Base-by-base conservation (phyloP, 352 stramenopile genomes). In the Phytophthora sp. region DNA sequence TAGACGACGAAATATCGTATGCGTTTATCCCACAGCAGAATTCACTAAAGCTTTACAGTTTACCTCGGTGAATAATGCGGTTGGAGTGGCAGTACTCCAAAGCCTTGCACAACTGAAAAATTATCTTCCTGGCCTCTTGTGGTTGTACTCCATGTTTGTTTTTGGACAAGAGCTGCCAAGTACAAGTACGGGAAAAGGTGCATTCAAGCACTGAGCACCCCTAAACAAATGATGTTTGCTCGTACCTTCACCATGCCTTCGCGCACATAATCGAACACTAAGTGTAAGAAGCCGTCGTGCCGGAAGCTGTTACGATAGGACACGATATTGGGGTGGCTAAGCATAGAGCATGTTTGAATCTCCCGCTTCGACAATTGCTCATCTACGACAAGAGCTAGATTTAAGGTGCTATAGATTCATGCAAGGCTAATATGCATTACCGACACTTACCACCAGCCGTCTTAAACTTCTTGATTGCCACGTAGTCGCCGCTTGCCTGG, bases 401-500 rank as follows among this genome's bases (percentile, higher is more conserved):
- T 57, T 9, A 36, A 30, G 31, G 8, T 42, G 46, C 12, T 53
- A 24, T 8, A 8, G 27, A 52, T 5, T 11, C 18, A 44, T 42
- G 13, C 20, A 36, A 23, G 27, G 3, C 41, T 7, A n/a, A 46
- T 38, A 36, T 9, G 41, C 12, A 35, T 23, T 23, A 16, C 20
- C 38, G 1, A 12, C 26, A 33, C 45, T 7, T 71, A 88, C 83
- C 85, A 46, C 68, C 66, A 18, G 77, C 66, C 13, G 69, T 88
- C 71, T 91, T 91, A 77, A 94, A 94, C 38, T 92, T 92, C 62
- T 94, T 94, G 57, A 94, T 93, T 23, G 84, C 86, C 20, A 94
- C 84, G 9, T 69, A 63, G 36, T 93, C 82, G n/a, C 80, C 76
- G 13, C 69, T 86, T 26, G 72, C 78, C 84, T 92, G 41, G 15